Evolutionary conservation across 2,329 filamentous ascomycete genomes (phyloP).

Genomic region (Pseudopyrenochaeta lycopersici): DNA sequence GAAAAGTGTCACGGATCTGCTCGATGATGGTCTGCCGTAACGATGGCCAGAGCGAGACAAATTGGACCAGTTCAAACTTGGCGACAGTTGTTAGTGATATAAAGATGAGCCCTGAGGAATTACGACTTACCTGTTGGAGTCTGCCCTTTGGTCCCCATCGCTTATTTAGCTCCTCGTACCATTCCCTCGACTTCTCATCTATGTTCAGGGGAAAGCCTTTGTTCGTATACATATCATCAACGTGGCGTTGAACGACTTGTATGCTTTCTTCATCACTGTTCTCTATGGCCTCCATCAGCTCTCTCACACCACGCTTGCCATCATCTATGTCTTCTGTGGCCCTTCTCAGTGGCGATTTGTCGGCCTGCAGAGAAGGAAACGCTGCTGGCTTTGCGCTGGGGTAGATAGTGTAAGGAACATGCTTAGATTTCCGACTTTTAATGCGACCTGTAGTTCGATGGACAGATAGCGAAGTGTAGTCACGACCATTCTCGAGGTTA

Average conservation of each 20-base stretch:
- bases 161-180: slow-evolving; percentile 18
- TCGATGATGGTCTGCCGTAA: slow-evolving; percentile 31
- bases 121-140: slow-evolving; percentile 3
- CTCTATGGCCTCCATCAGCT: slow-evolving; percentile 6
- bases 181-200: slow-evolving; percentile 6
- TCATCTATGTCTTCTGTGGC: not conserved
- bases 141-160: not conserved
- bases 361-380: slow-evolving; percentile 9
- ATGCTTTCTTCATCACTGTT: not conserved
- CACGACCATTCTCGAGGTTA: not conserved
- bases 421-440: not conserved
- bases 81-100: not conserved
- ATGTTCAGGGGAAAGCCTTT: slow-evolving; percentile 2
- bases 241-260: not conserved
- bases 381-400: slow-evolving; percentile 5
- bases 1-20: slow-evolving; percentile 17
- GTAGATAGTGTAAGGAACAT: not conserved
- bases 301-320: slow-evolving; percentile 2
- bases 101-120: not conserved
- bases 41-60: slow-evolving; percentile 22
- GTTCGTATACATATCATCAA: slow-evolving; percentile 13
- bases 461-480: not conserved
- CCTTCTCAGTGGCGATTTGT: not conserved
- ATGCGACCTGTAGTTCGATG: not conserved
- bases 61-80: slow-evolving; percentile 20